Evolutionary conservation across 495 filamentous ascomycete species (phyloP).

Genomic region (Chaetomidium leptoderma): DNA sequence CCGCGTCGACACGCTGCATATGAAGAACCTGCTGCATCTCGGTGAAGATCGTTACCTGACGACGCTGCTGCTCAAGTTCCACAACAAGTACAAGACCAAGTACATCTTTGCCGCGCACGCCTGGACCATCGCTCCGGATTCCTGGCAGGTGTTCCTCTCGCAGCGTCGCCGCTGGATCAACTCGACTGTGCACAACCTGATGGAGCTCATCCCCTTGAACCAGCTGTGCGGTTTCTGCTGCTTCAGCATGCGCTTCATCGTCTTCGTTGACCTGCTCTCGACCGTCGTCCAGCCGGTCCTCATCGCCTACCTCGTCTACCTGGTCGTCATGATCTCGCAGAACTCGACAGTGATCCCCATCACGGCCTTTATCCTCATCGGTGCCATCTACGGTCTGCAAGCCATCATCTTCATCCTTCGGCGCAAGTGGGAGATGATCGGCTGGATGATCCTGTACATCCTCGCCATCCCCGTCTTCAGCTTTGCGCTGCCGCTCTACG

Average conservation of each 20-base stretch:
- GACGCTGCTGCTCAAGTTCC: slow-evolving; percentile 87
- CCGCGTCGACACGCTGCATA: slow-evolving; percentile 95
- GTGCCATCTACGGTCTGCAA: slow-evolving; percentile 92
- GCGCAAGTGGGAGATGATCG: slow-evolving; percentile 98
- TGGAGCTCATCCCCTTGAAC: slow-evolving; percentile 87
- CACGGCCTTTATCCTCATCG: slow-evolving; percentile 83
- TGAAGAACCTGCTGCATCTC: slow-evolving; percentile 96
- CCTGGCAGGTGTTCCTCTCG: slow-evolving; percentile 89
- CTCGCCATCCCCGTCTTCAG: slow-evolving; percentile 89
- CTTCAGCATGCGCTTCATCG: slow-evolving; percentile 98
- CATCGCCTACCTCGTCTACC: slow-evolving; percentile 84
- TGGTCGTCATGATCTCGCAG: slow-evolving; percentile 67
- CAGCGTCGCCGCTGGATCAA: slow-evolving; percentile 99
- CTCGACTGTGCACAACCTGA: slow-evolving; percentile 95
- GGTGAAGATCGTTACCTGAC: slow-evolving; percentile 96
- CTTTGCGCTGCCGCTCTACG: slow-evolving; percentile 84
- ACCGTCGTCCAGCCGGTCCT: slow-evolving; percentile 91
- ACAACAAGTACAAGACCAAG: slow-evolving; percentile 95
- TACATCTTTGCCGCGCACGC: slow-evolving; percentile 89
- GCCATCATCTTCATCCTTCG: slow-evolving; percentile 94
- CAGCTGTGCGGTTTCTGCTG: slow-evolving; percentile 99
- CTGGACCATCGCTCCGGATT: slow-evolving; percentile 93
- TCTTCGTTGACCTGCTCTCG: slow-evolving; percentile 88
- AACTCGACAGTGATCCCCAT: slow-evolving; percentile 64
- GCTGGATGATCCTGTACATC: slow-evolving; percentile 97